phyloP scores from a whole-genome alignment of 2,329 filamentous ascomycete genomes.

The Arthrobotrys conoides region DNA sequence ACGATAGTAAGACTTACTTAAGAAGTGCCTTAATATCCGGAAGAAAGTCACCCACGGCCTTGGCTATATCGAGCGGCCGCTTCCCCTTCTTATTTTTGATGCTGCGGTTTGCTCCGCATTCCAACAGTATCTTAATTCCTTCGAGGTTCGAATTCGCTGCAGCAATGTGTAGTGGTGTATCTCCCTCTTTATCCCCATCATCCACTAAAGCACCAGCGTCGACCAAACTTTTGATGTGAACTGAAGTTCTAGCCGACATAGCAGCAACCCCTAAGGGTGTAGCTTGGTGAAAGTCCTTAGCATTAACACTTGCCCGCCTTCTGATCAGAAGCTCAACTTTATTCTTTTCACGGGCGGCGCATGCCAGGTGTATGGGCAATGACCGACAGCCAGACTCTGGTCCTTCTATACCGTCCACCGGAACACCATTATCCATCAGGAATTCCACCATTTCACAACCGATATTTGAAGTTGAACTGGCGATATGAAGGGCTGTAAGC shows the following conservation, averaged over 20 bases:
- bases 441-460: constrained; percentile 9
- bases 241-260: neutral
- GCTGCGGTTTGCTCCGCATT: neutral
- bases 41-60: neutral
- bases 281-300: neutral
- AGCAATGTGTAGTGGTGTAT: constrained; percentile 15
- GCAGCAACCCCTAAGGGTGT: neutral
- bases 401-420: neutral
- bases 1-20: constrained; percentile 7
- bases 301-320: constrained; percentile 15
- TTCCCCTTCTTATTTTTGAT: constrained; percentile 7
- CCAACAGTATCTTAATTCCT: constrained; percentile 13
- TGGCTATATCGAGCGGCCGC: constrained; percentile 11
- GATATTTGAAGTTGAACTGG: neutral
- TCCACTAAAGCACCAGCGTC: constrained; percentile 5
- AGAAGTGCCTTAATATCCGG: neutral
- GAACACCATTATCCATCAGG: neutral
- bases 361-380: constrained; percentile 10
- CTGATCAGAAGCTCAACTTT: constrained; percentile 9
- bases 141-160: neutral
- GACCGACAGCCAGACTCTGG: neutral
- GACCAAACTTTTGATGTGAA: neutral
- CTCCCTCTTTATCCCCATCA: neutral
- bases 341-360: neutral
- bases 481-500: neutral